Conservation (phyloP, 345 rosid species). For the Limnanthes douglasii region DNA sequence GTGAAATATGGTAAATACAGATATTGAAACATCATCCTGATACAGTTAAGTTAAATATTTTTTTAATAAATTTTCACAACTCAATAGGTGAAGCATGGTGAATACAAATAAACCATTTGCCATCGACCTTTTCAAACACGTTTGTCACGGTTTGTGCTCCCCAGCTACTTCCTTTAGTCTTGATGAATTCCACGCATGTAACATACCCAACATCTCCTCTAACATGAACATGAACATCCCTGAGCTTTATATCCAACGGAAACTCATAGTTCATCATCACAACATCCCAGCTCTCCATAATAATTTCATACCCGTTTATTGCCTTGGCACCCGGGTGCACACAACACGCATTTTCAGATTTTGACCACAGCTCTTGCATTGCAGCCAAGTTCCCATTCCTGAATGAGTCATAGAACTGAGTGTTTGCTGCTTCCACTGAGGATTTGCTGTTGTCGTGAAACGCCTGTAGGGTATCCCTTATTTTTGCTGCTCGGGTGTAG, state of each 20-base stretch:
- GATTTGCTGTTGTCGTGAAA: constrained; percentile 58
- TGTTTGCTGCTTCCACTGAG: constrained; percentile 53
- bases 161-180: constrained; percentile 87
- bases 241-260: constrained; percentile 63
- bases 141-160: constrained; percentile 88
- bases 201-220: constrained; percentile 69
- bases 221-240: constrained; percentile 54
- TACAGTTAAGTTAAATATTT: too few relatives aligned
- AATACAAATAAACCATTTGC: constrained; percentile 60
- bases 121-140: constrained; percentile 71
- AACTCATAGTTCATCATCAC: constrained; percentile 88
- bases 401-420: constrained; percentile 62
- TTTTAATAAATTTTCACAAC: constrained; percentile 36
- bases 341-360: constrained; percentile 47
- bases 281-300: constrained; percentile 90
- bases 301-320: constrained; percentile 55
- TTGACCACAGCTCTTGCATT: constrained; percentile 64
- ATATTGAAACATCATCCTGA: too few relatives aligned
- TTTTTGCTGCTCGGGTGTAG: constrained; percentile 71
- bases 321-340: constrained; percentile 87
- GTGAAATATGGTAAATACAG: too few relatives aligned
- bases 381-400: constrained; percentile 58
- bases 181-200: constrained; percentile 68
- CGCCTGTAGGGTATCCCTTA: constrained; percentile 48
- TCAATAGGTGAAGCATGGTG: constrained; percentile 93